These are phyloP conservation scores for Coniferiporia weirii DNA, from an alignment of 1,284 basidiomycete species.

Conservation along the genomic window DNA sequence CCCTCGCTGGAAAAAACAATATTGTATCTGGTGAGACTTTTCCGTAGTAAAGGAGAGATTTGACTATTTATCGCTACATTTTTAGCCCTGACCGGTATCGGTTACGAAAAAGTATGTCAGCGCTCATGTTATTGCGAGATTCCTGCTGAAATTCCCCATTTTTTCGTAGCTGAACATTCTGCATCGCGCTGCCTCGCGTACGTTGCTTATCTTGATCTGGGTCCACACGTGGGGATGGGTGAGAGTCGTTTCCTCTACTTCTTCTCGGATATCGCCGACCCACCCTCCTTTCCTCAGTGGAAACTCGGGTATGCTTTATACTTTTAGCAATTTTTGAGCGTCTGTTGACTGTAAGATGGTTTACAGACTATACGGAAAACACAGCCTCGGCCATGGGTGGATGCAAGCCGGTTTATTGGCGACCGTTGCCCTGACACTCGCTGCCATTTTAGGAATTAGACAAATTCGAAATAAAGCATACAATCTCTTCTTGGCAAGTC, in stretches of 20 bases:
- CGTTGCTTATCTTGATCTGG: constrained; percentile 31
- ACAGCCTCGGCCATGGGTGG: constrained; percentile 19
- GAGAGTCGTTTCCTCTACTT: constrained; percentile 18
- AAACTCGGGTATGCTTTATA: constrained; percentile 8
- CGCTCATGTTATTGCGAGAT: not conserved
- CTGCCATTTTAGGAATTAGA: constrained; percentile 34
- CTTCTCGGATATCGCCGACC: constrained; percentile 20
- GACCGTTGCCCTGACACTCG: constrained; percentile 33
- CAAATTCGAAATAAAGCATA: constrained; percentile 36
- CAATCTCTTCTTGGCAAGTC: constrained; percentile 43
- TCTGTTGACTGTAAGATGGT: not conserved
- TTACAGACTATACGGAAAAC: constrained; percentile 4
- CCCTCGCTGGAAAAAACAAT: constrained; percentile 44
- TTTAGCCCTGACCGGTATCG: constrained; percentile 37
- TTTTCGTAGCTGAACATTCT: constrained; percentile 30
- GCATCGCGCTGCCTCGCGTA: constrained; percentile 32
- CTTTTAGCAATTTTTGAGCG: not conserved
- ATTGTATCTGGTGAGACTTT: constrained; percentile 33
- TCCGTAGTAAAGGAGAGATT: not conserved
- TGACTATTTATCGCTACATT: too few relatives aligned
- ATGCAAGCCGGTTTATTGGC: constrained; percentile 34
- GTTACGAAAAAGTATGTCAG: constrained; percentile 36
- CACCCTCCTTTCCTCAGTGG: constrained; percentile 7
- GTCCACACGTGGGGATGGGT: constrained; percentile 27
- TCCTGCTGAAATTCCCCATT: not conserved